phyloP scores from a whole-genome alignment of 1,284 basidiomycete species.

The Crucibulum parvulum region DNA sequence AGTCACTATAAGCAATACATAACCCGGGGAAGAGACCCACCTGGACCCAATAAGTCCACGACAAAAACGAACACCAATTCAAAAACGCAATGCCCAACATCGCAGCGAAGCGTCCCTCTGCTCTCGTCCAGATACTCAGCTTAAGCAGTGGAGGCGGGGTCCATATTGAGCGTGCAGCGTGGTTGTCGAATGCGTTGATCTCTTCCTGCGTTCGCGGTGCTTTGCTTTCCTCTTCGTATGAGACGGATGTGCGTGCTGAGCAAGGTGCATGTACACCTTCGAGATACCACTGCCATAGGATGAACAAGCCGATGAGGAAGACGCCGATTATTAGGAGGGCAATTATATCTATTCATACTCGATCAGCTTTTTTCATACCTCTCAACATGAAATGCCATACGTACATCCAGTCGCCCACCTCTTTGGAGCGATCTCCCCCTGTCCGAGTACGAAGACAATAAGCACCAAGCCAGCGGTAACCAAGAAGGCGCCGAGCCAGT shows the following conservation, averaged over 20 bases:
- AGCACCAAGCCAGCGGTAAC: constrained; percentile 81
- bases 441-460: constrained; percentile 81
- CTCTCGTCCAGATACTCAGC: constrained; percentile 72
- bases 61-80: constrained; percentile 70
- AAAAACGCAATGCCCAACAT: constrained; percentile 75
- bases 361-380: not conserved
- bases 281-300: constrained; percentile 75
- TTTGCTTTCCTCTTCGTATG: too few species aligned
- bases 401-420: constrained; percentile 81
- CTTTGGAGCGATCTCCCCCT: constrained; percentile 72
- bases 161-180: constrained; percentile 36
- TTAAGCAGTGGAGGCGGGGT: constrained; percentile 76
- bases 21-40: constrained; percentile 29
- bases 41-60: constrained; percentile 64
- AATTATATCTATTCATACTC: constrained; percentile 53
- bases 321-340: constrained; percentile 71
- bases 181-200: constrained; percentile 22
- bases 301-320: constrained; percentile 62
- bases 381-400: constrained; percentile 28
- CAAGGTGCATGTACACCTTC: constrained; percentile 38
- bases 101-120: constrained; percentile 68
- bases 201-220: constrained; percentile 9
- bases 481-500: constrained; percentile 84
- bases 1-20: not conserved
- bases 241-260: too few species aligned